Evolutionary conservation across 495 filamentous ascomycete genomes (phyloP).

Genomic region (Penicillium lagena): DNA sequence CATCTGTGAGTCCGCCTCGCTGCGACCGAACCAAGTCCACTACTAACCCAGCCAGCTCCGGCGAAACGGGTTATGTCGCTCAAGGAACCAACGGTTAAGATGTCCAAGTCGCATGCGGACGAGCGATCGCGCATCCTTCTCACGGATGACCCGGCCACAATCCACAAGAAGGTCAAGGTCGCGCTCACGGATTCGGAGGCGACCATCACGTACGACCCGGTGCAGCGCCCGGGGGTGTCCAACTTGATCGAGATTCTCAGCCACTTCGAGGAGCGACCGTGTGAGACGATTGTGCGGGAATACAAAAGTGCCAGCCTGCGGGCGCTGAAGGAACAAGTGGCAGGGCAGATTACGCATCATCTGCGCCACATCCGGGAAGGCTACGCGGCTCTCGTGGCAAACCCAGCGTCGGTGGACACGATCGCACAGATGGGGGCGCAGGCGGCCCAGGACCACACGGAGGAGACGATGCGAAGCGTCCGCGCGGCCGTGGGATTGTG

Average conservation of each 20-base stretch:
- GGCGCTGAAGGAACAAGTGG: slow-evolving; percentile 60
- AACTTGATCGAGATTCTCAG: slow-evolving; percentile 76
- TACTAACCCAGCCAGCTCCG: slow-evolving; percentile 44
- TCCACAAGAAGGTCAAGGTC: slow-evolving; percentile 57
- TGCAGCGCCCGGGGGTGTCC: slow-evolving; percentile 68
- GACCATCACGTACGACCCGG: slow-evolving; percentile 65
- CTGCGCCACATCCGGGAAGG: slow-evolving; percentile 55
- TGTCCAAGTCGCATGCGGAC: slow-evolving; percentile 82
- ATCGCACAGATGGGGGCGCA: slow-evolving; percentile 53
- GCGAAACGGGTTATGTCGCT: slow-evolving; percentile 87
- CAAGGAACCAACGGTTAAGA: slow-evolving; percentile 66
- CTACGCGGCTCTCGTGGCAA: slow-evolving; percentile 47
- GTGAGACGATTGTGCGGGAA: slow-evolving; percentile 49
- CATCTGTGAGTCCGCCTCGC: slow-evolving; percentile 51
- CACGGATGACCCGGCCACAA: slow-evolving; percentile 55
- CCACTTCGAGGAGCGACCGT: slow-evolving; percentile 50
- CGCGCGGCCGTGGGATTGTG: slow-evolving; percentile 56
- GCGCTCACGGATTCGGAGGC: slow-evolving; percentile 72
- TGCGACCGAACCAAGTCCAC: not conserved
- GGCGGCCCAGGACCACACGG: slow-evolving; percentile 58
- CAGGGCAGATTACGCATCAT: slow-evolving; percentile 44
- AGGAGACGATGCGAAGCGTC: slow-evolving; percentile 59
- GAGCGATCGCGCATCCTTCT: slow-evolving; percentile 72
- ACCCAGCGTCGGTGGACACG: slow-evolving; percentile 49
- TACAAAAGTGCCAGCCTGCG: slow-evolving; percentile 46